Percentiles rank a stretch among this genome's conserved stretches.
Evolutionary conservation across 2,329 filamentous ascomycete species (phyloP).

Genomic region (Colletotrichum sp.): DNA sequence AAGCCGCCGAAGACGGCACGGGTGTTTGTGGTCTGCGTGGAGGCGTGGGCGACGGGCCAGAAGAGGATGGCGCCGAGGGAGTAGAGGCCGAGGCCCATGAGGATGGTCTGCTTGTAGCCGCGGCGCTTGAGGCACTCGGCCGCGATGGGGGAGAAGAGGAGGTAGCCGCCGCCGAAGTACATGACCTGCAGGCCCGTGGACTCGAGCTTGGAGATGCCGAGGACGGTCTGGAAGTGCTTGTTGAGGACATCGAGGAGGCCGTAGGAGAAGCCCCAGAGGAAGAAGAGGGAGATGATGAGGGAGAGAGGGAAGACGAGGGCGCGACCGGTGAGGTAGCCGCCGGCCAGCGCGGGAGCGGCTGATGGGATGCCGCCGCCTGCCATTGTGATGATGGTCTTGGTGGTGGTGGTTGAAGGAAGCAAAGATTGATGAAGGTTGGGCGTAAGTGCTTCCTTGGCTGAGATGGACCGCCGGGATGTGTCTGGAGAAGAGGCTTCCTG

Average conservation of each 20-base stretch:
- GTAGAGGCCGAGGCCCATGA: conserved; percentile 68
- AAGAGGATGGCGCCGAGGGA: conserved; percentile 61
- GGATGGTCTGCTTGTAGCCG: conserved; percentile 48
- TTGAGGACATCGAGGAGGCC: conserved; percentile 37
- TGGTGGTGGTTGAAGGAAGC: background rate
- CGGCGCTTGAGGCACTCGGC: conserved; percentile 45
- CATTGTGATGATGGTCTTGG: conserved; percentile 31
- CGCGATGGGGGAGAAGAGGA: conserved; percentile 43
- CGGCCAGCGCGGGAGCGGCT: conserved; percentile 36
- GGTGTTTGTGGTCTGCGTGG: conserved; percentile 44
- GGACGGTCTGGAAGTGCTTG: conserved; percentile 53
- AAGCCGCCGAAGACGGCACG: conserved; percentile 71
- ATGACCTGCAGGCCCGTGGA: conserved; percentile 49
- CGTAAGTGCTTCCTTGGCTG: background rate
- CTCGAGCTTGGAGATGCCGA: conserved; percentile 47
- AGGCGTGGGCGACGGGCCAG: conserved; percentile 54
- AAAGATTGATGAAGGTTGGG: background rate
- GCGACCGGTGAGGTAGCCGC: conserved; percentile 41
- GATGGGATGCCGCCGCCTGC: conserved; percentile 46
- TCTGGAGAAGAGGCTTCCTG: background rate
- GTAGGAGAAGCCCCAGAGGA: conserved; percentile 23
- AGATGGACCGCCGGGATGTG: background rate
- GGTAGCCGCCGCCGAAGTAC: conserved; percentile 41
- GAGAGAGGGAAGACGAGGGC: conserved; percentile 52
- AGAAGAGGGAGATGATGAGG: conserved; percentile 44